Evolutionary conservation across 805 yeast genomes (phyloP), one percentile per base, ranked within the genome.

Genomic region (Torulaspora indica): DNA sequence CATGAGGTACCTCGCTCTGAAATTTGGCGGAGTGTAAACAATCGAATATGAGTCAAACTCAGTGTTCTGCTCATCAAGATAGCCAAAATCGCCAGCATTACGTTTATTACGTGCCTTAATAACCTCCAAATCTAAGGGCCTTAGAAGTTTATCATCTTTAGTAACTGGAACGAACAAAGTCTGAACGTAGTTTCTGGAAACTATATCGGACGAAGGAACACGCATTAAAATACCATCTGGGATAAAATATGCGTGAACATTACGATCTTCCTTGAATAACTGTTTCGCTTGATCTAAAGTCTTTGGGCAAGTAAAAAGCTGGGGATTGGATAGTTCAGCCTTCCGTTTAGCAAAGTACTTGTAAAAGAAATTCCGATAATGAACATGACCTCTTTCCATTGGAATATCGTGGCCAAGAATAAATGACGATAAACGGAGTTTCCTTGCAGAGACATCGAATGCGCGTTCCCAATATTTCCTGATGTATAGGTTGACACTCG

Each of bases 21-120:
- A 86, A 39, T 74, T 53, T 1, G 95, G 95, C 4, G 99, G 98
- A 35, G 87, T 73, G 66, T 90, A 95, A 2, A 90, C 96, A 23
- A 90, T 77, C 2, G 77, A 72, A 63, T 90, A 88, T 1, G 65
- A 63, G 45, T 70, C 68, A 22, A 70, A 66, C 20, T 65, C 66
- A 0, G 69, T 61, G 10, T 68, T 67, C 41, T 69, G 72, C 15
- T 67, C 71, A 31, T 69, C 73, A n/a, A 69, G 56, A 13, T 68
- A 69, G 12, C 70, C 72, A 34, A 68, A 75, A 32, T 73, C 77
- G 22, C 73, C 68, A 4, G 69, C 70, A 25, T 63, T 62, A 15
- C 67, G 72, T 31, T 60, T 52, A 17, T 61, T 54, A n/a, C 59
- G 49, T 38, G 65, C 68, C 18, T 67, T 62, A 4, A 68, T 54